phyloP scores from a whole-genome alignment of 2,329 filamentous ascomycete species.

The Paecilomyces variotii region DNA sequence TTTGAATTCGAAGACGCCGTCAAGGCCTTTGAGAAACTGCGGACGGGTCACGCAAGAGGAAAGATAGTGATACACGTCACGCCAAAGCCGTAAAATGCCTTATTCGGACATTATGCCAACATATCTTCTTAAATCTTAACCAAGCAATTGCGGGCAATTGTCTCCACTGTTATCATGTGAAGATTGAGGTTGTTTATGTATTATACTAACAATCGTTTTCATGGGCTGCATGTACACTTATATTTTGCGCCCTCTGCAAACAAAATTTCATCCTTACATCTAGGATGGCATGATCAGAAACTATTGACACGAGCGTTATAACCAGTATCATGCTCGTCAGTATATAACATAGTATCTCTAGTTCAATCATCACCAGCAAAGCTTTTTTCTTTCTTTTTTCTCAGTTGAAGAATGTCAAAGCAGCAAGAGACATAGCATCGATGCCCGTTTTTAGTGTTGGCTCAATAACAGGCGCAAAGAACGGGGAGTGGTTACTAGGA shows the following conservation, averaged over 20 bases:
- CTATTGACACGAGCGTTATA: too few relatives aligned
- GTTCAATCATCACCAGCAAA: slow-evolving; percentile 1
- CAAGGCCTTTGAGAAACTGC: slow-evolving; percentile 52
- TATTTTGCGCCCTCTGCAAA: too few relatives aligned
- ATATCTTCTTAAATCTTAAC: too few relatives aligned
- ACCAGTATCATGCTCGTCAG: not conserved
- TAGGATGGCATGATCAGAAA: too few relatives aligned
- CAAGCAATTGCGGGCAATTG: not conserved
- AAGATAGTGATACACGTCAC: slow-evolving; percentile 48
- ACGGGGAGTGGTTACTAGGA: slow-evolving; percentile 51
- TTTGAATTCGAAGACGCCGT: slow-evolving; percentile 50
- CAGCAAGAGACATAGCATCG: slow-evolving; percentile 44
- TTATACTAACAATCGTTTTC: too few relatives aligned
- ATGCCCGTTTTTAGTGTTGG: slow-evolving; percentile 47
- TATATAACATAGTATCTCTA: slow-evolving; percentile 6
- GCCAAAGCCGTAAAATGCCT: slow-evolving; percentile 6
- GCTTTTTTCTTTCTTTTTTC: not conserved
- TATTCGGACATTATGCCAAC: not conserved
- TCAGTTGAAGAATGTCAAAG: slow-evolving; percentile 32
- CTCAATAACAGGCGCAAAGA: slow-evolving; percentile 49
- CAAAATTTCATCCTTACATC: too few relatives aligned
- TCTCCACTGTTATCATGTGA: not conserved
- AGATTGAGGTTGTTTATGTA: too few relatives aligned
- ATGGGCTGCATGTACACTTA: too few relatives aligned
- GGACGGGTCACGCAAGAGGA: slow-evolving; percentile 47